Percentiles rank a stretch among this genome's conserved stretches.
Evolutionary conservation across 768 basidiomycete genomes (phyloP).

Genomic region (Russula brevipes): DNA sequence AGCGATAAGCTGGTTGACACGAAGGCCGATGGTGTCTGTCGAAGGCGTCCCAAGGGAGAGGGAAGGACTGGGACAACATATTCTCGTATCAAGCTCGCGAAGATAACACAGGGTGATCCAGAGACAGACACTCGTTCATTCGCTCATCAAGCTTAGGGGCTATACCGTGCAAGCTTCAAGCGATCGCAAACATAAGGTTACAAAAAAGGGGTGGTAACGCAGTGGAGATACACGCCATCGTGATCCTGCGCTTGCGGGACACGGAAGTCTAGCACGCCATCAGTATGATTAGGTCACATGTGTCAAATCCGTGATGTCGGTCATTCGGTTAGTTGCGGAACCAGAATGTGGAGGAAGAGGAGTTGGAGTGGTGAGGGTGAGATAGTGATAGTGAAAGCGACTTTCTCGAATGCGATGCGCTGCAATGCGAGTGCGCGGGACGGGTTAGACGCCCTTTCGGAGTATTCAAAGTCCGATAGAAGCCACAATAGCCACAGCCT

Average conservation of each 20-base stretch:
- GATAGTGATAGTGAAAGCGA: neutral
- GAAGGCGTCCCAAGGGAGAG: neutral
- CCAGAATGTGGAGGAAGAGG: neutral
- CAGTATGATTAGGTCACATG: slow-evolving; percentile 1
- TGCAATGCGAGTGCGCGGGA: neutral
- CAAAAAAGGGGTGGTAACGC: neutral
- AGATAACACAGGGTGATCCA: neutral
- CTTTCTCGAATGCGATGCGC: neutral
- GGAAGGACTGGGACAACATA: neutral
- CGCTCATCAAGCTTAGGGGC: neutral
- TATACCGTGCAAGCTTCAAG: neutral
- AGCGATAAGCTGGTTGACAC: neutral
- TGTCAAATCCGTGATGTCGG: neutral
- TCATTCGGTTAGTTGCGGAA: neutral
- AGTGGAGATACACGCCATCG: neutral
- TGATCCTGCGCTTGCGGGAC: neutral
- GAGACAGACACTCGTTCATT: neutral
- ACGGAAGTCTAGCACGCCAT: neutral
- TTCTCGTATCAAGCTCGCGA: neutral
- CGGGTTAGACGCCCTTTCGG: neutral
- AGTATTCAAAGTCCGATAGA: slow-evolving; percentile 13
- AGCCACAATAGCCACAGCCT: slow-evolving; percentile 1
- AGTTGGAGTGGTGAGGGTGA: neutral
- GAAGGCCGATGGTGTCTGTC: neutral
- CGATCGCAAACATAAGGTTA: neutral